Evolutionary conservation across 805 yeast genomes (phyloP).

Genomic region (Zygoascus flipseniorum): DNA sequence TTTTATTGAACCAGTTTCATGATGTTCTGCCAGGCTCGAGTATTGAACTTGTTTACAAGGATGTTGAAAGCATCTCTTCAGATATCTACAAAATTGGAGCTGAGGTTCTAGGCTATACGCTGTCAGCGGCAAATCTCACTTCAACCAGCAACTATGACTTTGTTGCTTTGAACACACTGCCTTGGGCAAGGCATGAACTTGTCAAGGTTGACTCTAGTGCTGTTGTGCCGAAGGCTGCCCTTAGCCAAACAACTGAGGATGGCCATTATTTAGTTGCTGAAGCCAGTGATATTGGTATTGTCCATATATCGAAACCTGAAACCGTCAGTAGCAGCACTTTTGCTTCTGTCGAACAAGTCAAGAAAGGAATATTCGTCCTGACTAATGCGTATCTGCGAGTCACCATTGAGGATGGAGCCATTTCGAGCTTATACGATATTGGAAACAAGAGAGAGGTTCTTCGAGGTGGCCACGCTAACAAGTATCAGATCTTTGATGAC

Average conservation of each 20-base stretch:
- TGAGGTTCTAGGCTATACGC: conserved; percentile 42
- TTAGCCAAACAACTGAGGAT: conserved; percentile 5
- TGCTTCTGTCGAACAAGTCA: conserved; percentile 32
- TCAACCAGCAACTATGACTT: conserved; percentile 5
- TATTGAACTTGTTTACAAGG: conserved; percentile 89
- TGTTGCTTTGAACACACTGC: conserved; percentile 43
- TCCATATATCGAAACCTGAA: neutral
- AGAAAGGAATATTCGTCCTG: conserved; percentile 39
- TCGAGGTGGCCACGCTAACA: conserved; percentile 68
- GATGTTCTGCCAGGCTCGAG: conserved; percentile 96
- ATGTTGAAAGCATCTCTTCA: conserved; percentile 69
- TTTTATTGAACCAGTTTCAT: conserved; percentile 87
- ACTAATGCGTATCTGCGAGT: conserved; percentile 57
- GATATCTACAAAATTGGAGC: conserved; percentile 49
- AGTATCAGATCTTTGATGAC: conserved; percentile 84
- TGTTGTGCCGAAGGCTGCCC: conserved; percentile 3
- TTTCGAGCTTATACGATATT: conserved; percentile 57
- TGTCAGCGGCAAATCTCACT: conserved; percentile 36
- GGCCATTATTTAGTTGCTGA: conserved; percentile 7
- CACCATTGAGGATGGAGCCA: conserved; percentile 49
- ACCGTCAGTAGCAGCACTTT: conserved; percentile 1
- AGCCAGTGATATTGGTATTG: conserved; percentile 3
- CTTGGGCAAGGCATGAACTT: conserved; percentile 53
- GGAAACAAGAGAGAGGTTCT: conserved; percentile 54
- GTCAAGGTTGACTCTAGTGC: conserved; percentile 27